phyloP scores from a whole-genome alignment of 768 basidiomycete species.

The Naematelia encephala region DNA sequence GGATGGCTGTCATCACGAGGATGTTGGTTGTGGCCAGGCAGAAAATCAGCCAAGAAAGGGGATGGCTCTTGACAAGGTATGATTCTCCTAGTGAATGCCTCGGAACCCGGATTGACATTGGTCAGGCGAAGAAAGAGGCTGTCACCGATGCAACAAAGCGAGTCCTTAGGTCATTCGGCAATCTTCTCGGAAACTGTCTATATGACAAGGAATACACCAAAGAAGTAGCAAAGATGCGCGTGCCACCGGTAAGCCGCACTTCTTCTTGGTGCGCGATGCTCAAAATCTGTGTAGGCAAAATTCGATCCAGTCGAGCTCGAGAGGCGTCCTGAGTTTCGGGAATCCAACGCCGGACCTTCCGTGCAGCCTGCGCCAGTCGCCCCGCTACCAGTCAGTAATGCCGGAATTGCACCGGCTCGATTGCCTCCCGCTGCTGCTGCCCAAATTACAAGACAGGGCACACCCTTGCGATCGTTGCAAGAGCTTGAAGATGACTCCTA shows the following conservation, averaged over 20 bases:
- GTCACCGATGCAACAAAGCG: constrained; percentile 93
- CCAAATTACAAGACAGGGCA: constrained; percentile 8
- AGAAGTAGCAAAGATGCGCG: constrained; percentile 82
- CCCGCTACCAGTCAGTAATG: background rate
- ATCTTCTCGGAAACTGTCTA: constrained; percentile 91
- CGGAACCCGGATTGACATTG: constrained; percentile 9
- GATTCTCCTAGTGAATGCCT: constrained; percentile 26
- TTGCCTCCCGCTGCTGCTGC: background rate
- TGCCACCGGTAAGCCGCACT: constrained; percentile 63
- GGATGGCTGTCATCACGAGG: constrained; percentile 88
- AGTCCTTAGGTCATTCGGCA: constrained; percentile 85
- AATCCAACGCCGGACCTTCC: constrained; percentile 25
- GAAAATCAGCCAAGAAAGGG: constrained; percentile 86
- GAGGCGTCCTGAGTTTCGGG: constrained; percentile 44
- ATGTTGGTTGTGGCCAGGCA: constrained; percentile 81
- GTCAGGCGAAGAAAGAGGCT: constrained; percentile 95
- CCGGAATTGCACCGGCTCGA: background rate
- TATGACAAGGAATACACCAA: constrained; percentile 88
- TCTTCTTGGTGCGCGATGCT: background rate
- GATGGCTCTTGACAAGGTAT: constrained; percentile 88
- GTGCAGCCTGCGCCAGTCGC: background rate
- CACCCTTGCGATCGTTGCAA: constrained; percentile 28
- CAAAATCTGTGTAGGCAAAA: constrained; percentile 23
- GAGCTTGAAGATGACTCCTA: constrained; percentile 22
- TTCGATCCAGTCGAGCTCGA: constrained; percentile 42